Conservation (phyloP, 2,329 filamentous ascomycete genomes). For the Tolypocladium tundrense region DNA sequence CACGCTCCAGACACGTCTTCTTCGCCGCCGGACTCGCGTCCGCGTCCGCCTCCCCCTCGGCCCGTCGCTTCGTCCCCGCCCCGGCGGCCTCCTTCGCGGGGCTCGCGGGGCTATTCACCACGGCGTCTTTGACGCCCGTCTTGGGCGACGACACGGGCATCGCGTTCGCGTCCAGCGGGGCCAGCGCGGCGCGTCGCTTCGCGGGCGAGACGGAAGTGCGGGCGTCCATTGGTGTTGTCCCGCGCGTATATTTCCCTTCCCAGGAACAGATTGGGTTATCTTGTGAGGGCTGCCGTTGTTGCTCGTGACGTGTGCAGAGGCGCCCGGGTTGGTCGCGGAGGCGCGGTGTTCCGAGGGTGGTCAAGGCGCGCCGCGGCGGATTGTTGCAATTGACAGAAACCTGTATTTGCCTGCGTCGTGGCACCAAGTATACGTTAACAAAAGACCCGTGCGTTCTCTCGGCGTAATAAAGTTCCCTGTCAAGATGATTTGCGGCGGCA, state of each 20-base stretch:
- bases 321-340: background rate
- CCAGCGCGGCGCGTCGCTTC: conserved; percentile 41
- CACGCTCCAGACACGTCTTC: conserved; percentile 20
- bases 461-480: background rate
- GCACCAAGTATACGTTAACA: background rate
- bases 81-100: background rate
- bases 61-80: conserved; percentile 14
- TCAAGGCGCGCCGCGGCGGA: background rate
- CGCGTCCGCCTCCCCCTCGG: conserved; percentile 11
- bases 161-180: conserved; percentile 35
- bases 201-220: conserved; percentile 19
- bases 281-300: background rate
- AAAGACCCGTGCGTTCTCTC: background rate
- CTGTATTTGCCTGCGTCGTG: background rate
- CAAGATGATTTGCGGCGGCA: background rate
- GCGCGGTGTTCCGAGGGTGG: background rate
- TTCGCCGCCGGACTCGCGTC: conserved; percentile 15
- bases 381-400: background rate
- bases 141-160: conserved; percentile 16
- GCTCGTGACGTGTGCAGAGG: background rate
- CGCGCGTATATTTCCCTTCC: background rate
- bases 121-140: conserved; percentile 4
- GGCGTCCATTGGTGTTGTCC: background rate
- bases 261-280: background rate
- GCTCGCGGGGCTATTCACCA: conserved; percentile 2